Percentiles rank a stretch among this genome's conserved stretches.
phyloP scores from a whole-genome alignment of 129 eudicot species.

The Ambrosia trifida region DNA sequence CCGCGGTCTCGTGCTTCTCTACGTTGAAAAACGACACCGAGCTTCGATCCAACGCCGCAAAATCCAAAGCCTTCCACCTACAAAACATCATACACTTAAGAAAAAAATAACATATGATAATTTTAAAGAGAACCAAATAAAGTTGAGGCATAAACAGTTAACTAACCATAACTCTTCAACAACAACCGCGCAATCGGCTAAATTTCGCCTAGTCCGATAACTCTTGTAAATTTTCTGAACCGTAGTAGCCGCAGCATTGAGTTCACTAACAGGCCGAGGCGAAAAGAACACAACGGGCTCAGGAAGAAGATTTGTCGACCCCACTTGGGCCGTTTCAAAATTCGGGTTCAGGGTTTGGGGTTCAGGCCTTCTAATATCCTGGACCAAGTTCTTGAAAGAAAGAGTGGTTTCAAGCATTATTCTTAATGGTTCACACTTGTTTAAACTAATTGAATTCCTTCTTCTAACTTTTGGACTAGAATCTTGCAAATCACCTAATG shows the following conservation, averaged over 20 bases:
- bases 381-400: slow-evolving; percentile 69
- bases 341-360: slow-evolving; percentile 23
- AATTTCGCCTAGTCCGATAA: slow-evolving; percentile 78
- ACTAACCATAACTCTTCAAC: slow-evolving; percentile 91
- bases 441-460: slow-evolving; percentile 57
- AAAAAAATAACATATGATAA: not conserved
- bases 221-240: slow-evolving; percentile 86
- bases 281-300: slow-evolving; percentile 76
- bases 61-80: slow-evolving; percentile 97
- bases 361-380: slow-evolving; percentile 41
- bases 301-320: slow-evolving; percentile 49
- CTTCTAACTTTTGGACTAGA: slow-evolving; percentile 21
- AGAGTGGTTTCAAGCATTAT: slow-evolving; percentile 62
- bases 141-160: too few species aligned
- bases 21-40: slow-evolving; percentile 78
- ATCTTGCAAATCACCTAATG: slow-evolving; percentile 29
- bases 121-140: not conserved
- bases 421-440: slow-evolving; percentile 52
- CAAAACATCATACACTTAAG: slow-evolving; percentile 12
- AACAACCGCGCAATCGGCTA: slow-evolving; percentile 95
- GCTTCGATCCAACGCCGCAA: slow-evolving; percentile 72
- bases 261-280: slow-evolving; percentile 81
- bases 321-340: slow-evolving; percentile 30
- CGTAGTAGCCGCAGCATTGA: slow-evolving; percentile 85
- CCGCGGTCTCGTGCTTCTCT: slow-evolving; percentile 82